A percentile compares a stretch with the other conserved stretches of the same genome.
Conservation (phyloP, 2,329 filamentous ascomycete species). For the Gaeumannomyces sp. region DNA sequence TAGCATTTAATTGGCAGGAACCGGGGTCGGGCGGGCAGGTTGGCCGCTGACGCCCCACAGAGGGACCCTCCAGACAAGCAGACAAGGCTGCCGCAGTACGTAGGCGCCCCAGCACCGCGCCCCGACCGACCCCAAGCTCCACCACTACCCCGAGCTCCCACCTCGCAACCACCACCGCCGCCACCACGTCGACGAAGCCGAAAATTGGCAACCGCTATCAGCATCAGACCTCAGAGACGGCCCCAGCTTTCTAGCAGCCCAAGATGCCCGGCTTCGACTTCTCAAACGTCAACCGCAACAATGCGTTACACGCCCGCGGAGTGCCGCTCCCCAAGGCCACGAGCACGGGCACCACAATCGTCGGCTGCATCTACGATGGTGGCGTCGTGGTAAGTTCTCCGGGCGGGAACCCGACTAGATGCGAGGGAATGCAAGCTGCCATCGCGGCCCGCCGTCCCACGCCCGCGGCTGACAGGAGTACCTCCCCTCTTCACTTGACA, state of each 20-base stretch:
- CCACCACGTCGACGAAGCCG: neutral
- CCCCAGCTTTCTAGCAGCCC: conserved; percentile 14
- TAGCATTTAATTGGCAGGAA: no score
- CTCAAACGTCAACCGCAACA: conserved; percentile 99
- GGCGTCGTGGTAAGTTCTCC: conserved; percentile 73
- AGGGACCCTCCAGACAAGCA: neutral
- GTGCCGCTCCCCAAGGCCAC: conserved; percentile 95
- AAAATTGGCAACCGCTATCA: neutral
- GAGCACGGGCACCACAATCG: conserved; percentile 97
- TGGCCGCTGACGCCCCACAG: neutral
- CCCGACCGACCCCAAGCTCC: neutral
- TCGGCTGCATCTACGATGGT: conserved; percentile 92
- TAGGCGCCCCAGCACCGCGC: neutral
- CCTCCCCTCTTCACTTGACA: conserved; percentile 25
- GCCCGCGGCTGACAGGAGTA: neutral
- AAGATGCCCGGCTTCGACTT: conserved; percentile 98
- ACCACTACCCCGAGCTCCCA: neutral
- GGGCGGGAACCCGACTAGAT: neutral
- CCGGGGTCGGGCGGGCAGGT: neutral
- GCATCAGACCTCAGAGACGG: neutral
- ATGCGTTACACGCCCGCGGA: conserved; percentile 86
- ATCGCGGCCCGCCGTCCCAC: neutral
- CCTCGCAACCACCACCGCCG: neutral
- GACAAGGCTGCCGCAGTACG: neutral
- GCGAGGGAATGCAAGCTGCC: neutral